Evolutionary conservation across 208 protist species (phyloP).

Genomic region (Eutreptiella sp.): DNA sequence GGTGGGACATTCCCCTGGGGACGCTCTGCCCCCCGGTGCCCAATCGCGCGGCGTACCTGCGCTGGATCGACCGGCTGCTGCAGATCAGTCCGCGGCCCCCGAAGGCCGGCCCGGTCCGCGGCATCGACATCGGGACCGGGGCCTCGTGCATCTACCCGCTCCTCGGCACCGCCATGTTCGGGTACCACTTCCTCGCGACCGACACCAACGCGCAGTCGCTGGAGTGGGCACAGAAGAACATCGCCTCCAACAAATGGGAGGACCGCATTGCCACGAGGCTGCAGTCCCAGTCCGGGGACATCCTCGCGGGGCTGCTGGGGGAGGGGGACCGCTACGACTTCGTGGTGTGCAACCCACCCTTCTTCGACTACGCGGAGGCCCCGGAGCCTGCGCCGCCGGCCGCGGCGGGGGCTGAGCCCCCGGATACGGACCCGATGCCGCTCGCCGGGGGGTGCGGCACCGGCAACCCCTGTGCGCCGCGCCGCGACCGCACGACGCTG

Average conservation of each 20-base stretch:
- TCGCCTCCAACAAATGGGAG: background rate
- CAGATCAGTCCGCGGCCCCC: background rate
- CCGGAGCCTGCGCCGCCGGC: no score
- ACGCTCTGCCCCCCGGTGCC: slow-evolving; percentile 4
- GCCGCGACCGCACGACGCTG: background rate
- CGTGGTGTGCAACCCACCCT: slow-evolving; percentile 14
- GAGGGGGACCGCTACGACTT: background rate
- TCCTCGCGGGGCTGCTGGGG: background rate
- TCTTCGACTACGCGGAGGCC: slow-evolving; percentile 1
- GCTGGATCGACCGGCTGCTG: slow-evolving; percentile 8
- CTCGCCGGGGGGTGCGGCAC: no score
- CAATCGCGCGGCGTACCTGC: slow-evolving; percentile 13
- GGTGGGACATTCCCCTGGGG: slow-evolving; percentile 6
- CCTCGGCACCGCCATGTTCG: background rate
- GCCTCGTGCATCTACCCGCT: slow-evolving; percentile 15
- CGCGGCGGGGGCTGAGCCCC: no score
- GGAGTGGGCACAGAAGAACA: background rate
- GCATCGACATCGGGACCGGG: slow-evolving; percentile 1
- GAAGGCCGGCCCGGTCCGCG: background rate
- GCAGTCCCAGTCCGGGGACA: background rate
- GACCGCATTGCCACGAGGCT: background rate
- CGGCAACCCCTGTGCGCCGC: no score
- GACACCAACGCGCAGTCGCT: background rate
- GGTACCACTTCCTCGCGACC: slow-evolving; percentile 13
- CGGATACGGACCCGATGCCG: no score